Evolutionary conservation across 257 asterid genomes (phyloP).

Genomic region (Solanum rostratum): DNA sequence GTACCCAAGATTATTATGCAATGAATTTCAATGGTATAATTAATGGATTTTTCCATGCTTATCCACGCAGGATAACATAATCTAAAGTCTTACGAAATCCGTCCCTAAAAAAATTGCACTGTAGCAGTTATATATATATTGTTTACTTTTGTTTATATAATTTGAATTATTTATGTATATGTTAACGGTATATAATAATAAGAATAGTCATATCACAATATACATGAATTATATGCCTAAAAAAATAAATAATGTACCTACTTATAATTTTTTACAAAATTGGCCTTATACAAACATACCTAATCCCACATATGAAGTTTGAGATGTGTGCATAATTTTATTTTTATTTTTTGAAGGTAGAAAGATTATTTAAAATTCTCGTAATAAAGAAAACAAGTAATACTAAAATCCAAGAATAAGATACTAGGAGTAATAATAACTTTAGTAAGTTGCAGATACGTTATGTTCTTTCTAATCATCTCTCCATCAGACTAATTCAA

Average conservation of each 20-base stretch:
- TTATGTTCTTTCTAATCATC: not conserved
- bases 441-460: not conserved
- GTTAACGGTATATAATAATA: not conserved
- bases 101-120: no score
- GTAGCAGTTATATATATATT: no score
- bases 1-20: not conserved
- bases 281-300: not conserved
- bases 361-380: not conserved
- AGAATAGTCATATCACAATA: not conserved
- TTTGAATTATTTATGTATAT: not conserved
- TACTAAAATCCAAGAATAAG: not conserved
- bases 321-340: not conserved
- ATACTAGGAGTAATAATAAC: not conserved
- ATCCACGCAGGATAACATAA: not conserved
- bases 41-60: no score
- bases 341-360: no score
- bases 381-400: not conserved
- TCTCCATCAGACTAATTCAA: no score
- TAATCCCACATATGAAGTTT: not conserved
- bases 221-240: not conserved
- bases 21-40: no score
- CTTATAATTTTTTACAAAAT: not conserved
- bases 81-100: no score
- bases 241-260: not conserved
- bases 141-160: no score